Conservation (phyloP, 1,284 basidiomycete species). For the Abortiporus biennis region DNA sequence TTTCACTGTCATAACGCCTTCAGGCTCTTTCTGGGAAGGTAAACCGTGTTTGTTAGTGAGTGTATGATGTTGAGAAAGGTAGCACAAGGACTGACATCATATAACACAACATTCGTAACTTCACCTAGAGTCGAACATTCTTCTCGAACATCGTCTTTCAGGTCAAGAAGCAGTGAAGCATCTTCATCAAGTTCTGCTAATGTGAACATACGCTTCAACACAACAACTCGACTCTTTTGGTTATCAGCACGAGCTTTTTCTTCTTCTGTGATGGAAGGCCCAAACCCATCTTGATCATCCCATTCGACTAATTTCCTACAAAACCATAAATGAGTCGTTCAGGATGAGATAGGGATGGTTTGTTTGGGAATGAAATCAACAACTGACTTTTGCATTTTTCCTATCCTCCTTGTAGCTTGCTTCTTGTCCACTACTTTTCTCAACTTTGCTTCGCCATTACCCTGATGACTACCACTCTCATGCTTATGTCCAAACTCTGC, state of each 20-base stretch:
- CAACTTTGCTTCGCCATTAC: slow-evolving; percentile 45
- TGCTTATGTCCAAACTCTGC: slow-evolving; percentile 82
- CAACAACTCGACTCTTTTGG: slow-evolving; percentile 75
- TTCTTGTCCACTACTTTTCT: slow-evolving; percentile 77
- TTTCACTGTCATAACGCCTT: slow-evolving; percentile 95
- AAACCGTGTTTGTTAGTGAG: slow-evolving; percentile 2
- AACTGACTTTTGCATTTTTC: slow-evolving; percentile 81
- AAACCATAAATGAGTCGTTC: slow-evolving; percentile 2
- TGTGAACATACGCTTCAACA: slow-evolving; percentile 95
- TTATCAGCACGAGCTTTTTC: slow-evolving; percentile 40
- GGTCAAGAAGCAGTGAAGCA: slow-evolving; percentile 80
- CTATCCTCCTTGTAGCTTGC: slow-evolving; percentile 72
- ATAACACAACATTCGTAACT: slow-evolving; percentile 94
- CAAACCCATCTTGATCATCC: slow-evolving; percentile 83
- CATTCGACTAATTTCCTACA: slow-evolving; percentile 78
- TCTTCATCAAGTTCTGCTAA: slow-evolving; percentile 86
- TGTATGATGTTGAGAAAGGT: not conserved
- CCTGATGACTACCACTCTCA: slow-evolving; percentile 22
- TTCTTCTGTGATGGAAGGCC: slow-evolving; percentile 53
- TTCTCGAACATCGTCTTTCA: slow-evolving; percentile 95
- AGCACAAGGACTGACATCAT: slow-evolving; percentile 67
- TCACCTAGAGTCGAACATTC: slow-evolving; percentile 91
- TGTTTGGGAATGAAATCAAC: slow-evolving; percentile 5
- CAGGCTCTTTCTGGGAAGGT: slow-evolving; percentile 73
- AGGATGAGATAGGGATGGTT: not conserved